Base-by-base conservation (phyloP, 148 eudicot species). In the Rhododendron williamsianum region DNA sequence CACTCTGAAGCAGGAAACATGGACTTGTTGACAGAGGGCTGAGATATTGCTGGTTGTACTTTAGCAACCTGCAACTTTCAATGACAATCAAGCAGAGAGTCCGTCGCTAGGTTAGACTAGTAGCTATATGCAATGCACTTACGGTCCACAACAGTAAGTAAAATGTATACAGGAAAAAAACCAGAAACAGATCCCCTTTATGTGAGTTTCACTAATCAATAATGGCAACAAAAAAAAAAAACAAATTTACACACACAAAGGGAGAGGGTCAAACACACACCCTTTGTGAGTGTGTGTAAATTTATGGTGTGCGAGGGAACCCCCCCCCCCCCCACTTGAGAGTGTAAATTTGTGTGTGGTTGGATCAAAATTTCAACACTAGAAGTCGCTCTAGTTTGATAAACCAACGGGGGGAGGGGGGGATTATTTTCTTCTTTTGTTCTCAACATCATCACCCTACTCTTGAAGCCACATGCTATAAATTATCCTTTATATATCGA, bases 11-110 rank as follows among this genome's bases (percentile, higher is more conserved):
- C 88, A 81, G 93, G 65, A 82, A 90, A 78, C 27, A 81, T 56
- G 52, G 80, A 87, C 91, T 91, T 94, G 86, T 87, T 92, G 43
- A 88, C 69, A 41, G 92, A 85, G 19, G 91, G 65, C 54, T 81
- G 88, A 76, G 87, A 80, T 90, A 87, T 85, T 45, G 90, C 84
- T 84, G 95, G 85, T 69, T 88, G 95, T 51, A 87, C 94, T 90
- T 97, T 97, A 82, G 96, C 92, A 86, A 93, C 94, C 87, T 95
- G 95, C 84, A 93, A 89, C 92, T 93, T 86, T 46, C 84, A 91
- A 86, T 19, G 83, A 85, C 45, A 81, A 74, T 33, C 35, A 71
- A 83, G 63, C 30, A 85, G 77, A 58, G 52, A 67, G 48, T 88
- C 56, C 90, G 85, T 83, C 3, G 15, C 73, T 65, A 65, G 69